Base-by-base conservation (phyloP, 345 rosid genomes). In the Lepidium africanum region DNA sequence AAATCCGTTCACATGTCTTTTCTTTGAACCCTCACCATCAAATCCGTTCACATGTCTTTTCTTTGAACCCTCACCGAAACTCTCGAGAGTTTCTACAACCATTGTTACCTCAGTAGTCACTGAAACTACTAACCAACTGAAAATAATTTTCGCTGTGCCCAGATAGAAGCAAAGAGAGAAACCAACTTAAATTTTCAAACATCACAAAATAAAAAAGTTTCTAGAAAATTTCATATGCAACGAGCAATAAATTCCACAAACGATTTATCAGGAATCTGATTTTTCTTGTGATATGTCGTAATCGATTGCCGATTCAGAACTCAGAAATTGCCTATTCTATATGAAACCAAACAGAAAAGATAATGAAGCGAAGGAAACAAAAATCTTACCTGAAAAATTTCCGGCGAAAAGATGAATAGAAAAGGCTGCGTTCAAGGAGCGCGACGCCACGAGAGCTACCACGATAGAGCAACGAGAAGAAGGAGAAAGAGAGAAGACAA, bases 41-140 rank as follows among this genome's bases (percentile, higher is more conserved):
- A 78, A 81, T 71, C 75, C 81, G 70, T 76, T 67, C 17, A 21
- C 78, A 50, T 79, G 84, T 70, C 23, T 21, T 21, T 21, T 76
- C 72, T 73, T 83, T 41, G 63, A 61, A 40, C 69, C 80, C 53
- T 75, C 81, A 70, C 37, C 32, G 6, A 76, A 73, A 61, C 32
- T 69, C 35, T 75, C 82, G 49, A 81, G 68, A 32, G 86, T 63
- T 77, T 85, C 87, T 30, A 79, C 82, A 73, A 78, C 89, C 97
- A 91, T 87, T 51, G 54, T 63, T 45, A 45, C 63, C 41, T 73
- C 67, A 65, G 14, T 23, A 51, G 10, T 71, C 51, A 72, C 76
- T 63, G 45, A 56, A 72, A 36, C 43, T 43, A 59, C 59, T 67
- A 53, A 67, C 58, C 50, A 74, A 69, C 58, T 54, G 35, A 6